These are phyloP conservation scores for Cynanchum wilfordii DNA, from an alignment of 257 asterid genomes.

Conservation along the genomic window DNA sequence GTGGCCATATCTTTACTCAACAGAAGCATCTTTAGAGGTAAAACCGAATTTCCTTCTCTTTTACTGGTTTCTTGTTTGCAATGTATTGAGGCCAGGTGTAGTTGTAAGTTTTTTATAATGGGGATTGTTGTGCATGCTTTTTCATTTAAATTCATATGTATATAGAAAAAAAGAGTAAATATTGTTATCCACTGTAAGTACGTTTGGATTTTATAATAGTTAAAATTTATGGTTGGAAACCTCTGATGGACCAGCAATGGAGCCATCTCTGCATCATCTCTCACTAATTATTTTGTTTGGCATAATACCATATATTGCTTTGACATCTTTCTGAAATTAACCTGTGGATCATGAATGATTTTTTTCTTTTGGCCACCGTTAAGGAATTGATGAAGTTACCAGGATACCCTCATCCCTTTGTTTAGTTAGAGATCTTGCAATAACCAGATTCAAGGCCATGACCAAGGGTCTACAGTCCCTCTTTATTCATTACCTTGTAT, in stretches of 20 bases:
- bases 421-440: too few species aligned
- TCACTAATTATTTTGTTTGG: neutral
- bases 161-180: neutral
- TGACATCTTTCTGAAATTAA: neutral
- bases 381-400: neutral
- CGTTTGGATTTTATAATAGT: neutral
- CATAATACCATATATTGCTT: neutral
- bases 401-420: too few species aligned
- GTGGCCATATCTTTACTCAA: constrained; percentile 82
- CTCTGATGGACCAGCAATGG: neutral
- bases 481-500: too few species aligned
- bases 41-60: constrained; percentile 11
- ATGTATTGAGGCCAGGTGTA: neutral
- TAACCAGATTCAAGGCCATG: too few species aligned
- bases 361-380: neutral
- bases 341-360: neutral
- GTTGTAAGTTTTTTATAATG: constrained; percentile 6
- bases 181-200: neutral
- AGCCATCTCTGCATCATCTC: neutral
- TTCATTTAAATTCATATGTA: neutral
- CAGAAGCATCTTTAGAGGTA: constrained; percentile 74
- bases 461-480: too few species aligned
- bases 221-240: neutral
- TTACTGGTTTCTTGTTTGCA: constrained; percentile 5
- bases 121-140: neutral